Conservation (phyloP, 1,284 basidiomycete species). For the Pseudozyma sp. region DNA sequence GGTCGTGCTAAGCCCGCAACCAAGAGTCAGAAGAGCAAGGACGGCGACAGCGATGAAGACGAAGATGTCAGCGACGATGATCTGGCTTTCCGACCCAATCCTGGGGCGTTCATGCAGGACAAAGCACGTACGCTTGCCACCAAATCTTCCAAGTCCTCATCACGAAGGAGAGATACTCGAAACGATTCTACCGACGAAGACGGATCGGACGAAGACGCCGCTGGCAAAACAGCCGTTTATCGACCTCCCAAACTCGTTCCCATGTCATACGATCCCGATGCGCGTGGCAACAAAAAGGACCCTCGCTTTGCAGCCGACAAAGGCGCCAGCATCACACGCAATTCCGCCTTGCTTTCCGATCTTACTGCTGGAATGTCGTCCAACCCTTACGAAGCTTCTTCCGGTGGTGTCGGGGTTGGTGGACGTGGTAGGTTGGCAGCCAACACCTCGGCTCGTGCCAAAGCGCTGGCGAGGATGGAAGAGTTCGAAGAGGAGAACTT, state of each 20-base stretch:
- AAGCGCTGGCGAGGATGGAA: conserved; percentile 82
- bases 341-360: conserved; percentile 63
- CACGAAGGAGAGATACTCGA: conserved; percentile 49
- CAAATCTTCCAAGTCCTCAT: conserved; percentile 47
- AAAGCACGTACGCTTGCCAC: conserved; percentile 24
- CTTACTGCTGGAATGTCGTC: conserved; percentile 63
- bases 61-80: conserved; percentile 75
- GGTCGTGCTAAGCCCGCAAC: conserved; percentile 26
- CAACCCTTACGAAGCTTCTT: conserved; percentile 64
- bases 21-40: conserved; percentile 17
- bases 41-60: conserved; percentile 66
- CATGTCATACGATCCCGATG: conserved; percentile 83
- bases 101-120: conserved; percentile 69
- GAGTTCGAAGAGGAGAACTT: conserved; percentile 98
- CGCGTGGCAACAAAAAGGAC: conserved; percentile 71
- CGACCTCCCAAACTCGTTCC: conserved; percentile 92
- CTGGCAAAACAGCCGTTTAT: conserved; percentile 75
- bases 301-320: conserved; percentile 40
- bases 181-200: conserved; percentile 68
- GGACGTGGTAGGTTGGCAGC: conserved; percentile 42
- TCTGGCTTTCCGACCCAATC: conserved; percentile 91
- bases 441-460: conserved; percentile 74
- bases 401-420: conserved; percentile 61
- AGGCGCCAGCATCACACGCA: conserved; percentile 43
- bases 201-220: conserved; percentile 37